Evolutionary conservation across 345 rosid genomes (phyloP).

Genomic region (Capsella bursapastoris): DNA sequence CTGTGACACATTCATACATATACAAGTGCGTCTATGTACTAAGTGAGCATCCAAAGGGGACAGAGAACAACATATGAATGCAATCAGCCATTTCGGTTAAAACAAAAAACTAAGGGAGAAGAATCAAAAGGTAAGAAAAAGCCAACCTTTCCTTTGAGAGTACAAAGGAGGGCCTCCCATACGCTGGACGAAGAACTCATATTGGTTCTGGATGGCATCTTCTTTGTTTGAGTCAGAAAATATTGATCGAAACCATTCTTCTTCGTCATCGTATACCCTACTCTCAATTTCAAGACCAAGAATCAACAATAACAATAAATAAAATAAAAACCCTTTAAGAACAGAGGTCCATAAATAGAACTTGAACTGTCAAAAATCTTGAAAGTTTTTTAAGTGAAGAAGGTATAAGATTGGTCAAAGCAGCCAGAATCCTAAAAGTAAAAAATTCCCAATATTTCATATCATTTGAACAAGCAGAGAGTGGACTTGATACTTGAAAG

Average conservation of each 20-base stretch:
- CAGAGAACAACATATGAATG: not conserved
- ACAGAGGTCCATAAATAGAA: not conserved
- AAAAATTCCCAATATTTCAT: not conserved
- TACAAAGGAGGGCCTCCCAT: constrained; percentile 95
- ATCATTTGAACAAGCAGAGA: constrained; percentile 6
- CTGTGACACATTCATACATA: constrained; percentile 5
- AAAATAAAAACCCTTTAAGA: not conserved
- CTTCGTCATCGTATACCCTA: constrained; percentile 87
- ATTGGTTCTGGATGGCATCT: constrained; percentile 87
- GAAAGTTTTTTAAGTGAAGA: not conserved
- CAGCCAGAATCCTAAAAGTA: too few relatives aligned
- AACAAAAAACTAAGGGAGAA: not conserved
- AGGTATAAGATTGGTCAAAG: not conserved
- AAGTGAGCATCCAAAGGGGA: not conserved
- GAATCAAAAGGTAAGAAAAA: not conserved
- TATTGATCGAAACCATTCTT: constrained; percentile 86
- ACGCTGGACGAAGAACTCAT: constrained; percentile 91
- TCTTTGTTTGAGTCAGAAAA: constrained; percentile 78
- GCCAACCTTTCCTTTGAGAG: constrained; percentile 79
- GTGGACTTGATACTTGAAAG: not conserved
- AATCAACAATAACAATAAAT: not conserved
- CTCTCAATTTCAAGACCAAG: constrained; percentile 10
- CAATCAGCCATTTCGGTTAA: not conserved
- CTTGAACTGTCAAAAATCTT: not conserved
- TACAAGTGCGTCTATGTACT: constrained; percentile 3